A percentile compares a stretch with the other conserved stretches of the same genome.
phyloP scores from a whole-genome alignment of 192 early-diverging fungal species.

The Thamnidium elegans region DNA sequence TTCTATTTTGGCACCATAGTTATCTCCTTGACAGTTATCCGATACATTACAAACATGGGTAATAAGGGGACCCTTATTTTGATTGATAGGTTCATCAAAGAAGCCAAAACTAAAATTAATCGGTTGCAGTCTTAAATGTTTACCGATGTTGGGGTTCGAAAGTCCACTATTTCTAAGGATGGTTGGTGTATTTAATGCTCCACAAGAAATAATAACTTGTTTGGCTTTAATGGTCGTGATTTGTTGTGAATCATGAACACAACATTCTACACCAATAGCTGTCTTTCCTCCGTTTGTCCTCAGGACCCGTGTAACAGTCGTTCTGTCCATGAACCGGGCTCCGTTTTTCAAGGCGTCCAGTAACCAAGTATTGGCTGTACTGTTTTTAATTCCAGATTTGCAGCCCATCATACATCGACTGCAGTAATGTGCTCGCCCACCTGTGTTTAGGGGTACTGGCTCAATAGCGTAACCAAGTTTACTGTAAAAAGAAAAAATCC shows the following conservation, averaged over 20 bases:
- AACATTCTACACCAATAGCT: constrained; percentile 54
- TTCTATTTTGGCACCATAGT: constrained; percentile 70
- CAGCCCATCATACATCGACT: constrained; percentile 69
- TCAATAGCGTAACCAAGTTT: constrained; percentile 56
- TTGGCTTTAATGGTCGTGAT: constrained; percentile 43
- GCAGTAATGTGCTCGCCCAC: constrained; percentile 49
- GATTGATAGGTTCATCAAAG: constrained; percentile 53
- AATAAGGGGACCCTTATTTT: constrained; percentile 61
- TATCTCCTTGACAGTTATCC: constrained; percentile 58
- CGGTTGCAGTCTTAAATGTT: constrained; percentile 68
- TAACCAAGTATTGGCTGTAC: constrained; percentile 65
- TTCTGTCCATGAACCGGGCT: constrained; percentile 58
- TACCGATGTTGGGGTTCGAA: constrained; percentile 68
- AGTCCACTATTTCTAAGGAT: constrained; percentile 62
- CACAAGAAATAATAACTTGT: constrained; percentile 60
- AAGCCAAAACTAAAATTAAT: constrained; percentile 56
- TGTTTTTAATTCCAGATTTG: constrained; percentile 65
- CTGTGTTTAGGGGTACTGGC: constrained; percentile 68
- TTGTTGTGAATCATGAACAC: constrained; percentile 27
- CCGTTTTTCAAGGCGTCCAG: constrained; percentile 62
- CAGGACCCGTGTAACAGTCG: constrained; percentile 55
- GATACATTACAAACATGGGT: constrained; percentile 56
- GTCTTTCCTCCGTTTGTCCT: constrained; percentile 42
- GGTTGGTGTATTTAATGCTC: constrained; percentile 65
- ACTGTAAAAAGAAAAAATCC: too few relatives aligned